phyloP scores from a whole-genome alignment of 345 rosid species.

The Zanthoxylum bungeanum region DNA sequence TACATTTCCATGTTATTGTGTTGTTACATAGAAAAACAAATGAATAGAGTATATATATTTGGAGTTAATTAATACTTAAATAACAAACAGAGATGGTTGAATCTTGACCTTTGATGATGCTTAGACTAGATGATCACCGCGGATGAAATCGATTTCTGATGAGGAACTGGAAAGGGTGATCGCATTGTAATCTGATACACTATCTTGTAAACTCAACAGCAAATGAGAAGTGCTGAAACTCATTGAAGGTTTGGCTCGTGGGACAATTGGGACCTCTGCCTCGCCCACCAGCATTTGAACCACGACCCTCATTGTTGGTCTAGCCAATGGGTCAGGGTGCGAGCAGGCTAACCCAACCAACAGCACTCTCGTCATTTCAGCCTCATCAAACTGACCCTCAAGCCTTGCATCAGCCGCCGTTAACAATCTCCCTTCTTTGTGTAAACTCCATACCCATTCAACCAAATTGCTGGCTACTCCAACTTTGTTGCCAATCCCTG shows the following conservation, averaged over 20 bases:
- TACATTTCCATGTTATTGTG: constrained; percentile 28
- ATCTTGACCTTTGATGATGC: not conserved
- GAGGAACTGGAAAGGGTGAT: constrained; percentile 59
- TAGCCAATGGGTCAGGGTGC: constrained; percentile 75
- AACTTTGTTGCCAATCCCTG: constrained; percentile 27
- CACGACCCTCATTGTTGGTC: constrained; percentile 85
- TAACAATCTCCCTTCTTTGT: constrained; percentile 69
- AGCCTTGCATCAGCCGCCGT: constrained; percentile 73
- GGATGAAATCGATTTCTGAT: constrained; percentile 45
- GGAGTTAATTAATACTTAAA: not conserved
- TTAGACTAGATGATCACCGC: constrained; percentile 35
- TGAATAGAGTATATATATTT: constrained; percentile 10
- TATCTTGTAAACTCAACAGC: constrained; percentile 77
- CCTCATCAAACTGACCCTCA: constrained; percentile 50
- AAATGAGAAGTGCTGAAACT: constrained; percentile 85
- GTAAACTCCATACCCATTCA: constrained; percentile 96
- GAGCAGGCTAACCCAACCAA: constrained; percentile 90
- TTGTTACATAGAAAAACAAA: constrained; percentile 33
- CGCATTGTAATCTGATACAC: constrained; percentile 81
- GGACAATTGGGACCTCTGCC: constrained; percentile 78
- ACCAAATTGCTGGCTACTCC: constrained; percentile 67
- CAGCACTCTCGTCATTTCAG: constrained; percentile 62
- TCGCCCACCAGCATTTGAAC: constrained; percentile 92
- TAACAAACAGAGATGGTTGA: constrained; percentile 7
- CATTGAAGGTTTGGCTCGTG: constrained; percentile 76